Percentiles rank a stretch among this genome's conserved stretches.
Conservation (phyloP, 2,329 filamentous ascomycete genomes). For the Microcyclospora pomicola region DNA sequence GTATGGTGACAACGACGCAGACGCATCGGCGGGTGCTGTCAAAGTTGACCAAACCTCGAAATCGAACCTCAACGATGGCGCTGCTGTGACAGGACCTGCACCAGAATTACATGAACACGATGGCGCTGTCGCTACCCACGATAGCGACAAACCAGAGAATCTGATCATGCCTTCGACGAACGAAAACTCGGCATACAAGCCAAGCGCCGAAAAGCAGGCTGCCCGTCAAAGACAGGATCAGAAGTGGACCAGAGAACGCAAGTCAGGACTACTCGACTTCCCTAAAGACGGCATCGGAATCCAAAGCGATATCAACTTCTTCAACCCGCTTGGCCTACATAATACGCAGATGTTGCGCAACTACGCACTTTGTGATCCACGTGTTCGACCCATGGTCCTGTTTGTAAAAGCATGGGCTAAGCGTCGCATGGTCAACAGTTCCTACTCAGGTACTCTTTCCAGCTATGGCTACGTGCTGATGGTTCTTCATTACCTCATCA, state of each 20-base stretch:
- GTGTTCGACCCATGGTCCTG: conserved; percentile 64
- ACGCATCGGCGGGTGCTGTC: conserved; percentile 1
- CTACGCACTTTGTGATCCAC: conserved; percentile 65
- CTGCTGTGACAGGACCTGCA: not conserved
- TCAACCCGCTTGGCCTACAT: conserved; percentile 66
- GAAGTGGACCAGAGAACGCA: conserved; percentile 33
- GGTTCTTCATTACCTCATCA: conserved; percentile 82
- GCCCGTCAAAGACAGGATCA: conserved; percentile 4
- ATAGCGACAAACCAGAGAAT: not conserved
- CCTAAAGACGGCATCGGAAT: conserved; percentile 65
- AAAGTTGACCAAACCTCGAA: conserved; percentile 1
- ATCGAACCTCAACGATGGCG: not conserved
- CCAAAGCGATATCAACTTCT: conserved; percentile 86
- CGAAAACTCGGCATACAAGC: not conserved
- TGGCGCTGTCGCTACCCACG: not conserved
- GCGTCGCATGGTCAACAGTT: conserved; percentile 68
- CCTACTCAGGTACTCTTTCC: conserved; percentile 72
- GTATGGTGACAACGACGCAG: conserved; percentile 10
- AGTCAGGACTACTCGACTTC: conserved; percentile 51
- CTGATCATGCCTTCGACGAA: not conserved
- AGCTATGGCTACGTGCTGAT: conserved; percentile 88
- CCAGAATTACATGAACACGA: not conserved
- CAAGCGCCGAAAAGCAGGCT: not conserved
- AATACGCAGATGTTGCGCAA: conserved; percentile 73
- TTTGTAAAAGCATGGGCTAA: conserved; percentile 92